These are phyloP conservation scores for Tieghemostelium lacteum DNA, from an alignment of 78 protist species.

Conservation along the genomic window DNA sequence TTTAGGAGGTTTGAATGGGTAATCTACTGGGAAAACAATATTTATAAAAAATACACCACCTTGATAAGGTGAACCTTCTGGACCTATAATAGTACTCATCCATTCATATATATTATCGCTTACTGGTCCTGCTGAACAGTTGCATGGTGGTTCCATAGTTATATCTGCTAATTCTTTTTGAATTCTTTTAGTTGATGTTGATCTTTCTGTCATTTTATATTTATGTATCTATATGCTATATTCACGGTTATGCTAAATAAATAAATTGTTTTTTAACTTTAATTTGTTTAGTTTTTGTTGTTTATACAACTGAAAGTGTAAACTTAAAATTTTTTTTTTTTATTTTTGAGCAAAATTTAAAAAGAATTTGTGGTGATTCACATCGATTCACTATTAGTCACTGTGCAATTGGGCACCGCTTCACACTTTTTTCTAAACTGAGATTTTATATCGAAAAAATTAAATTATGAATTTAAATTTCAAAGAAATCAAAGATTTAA, in stretches of 20 bases:
- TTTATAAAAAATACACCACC: slow-evolving; percentile 90
- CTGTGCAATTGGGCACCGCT: too few species aligned
- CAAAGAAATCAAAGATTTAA: not conserved
- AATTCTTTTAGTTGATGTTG: slow-evolving; percentile 53
- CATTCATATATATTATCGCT: slow-evolving; percentile 89
- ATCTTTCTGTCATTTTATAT: not conserved
- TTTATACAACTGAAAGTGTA: not conserved
- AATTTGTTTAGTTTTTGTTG: not conserved
- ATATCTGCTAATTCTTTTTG: slow-evolving; percentile 87
- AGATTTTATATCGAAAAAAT: too few species aligned
- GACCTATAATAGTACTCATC: slow-evolving; percentile 87
- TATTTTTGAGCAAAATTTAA: too few species aligned
- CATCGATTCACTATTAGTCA: too few species aligned
- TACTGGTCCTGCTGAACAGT: slow-evolving; percentile 87
- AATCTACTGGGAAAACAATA: slow-evolving; percentile 86
- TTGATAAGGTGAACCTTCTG: slow-evolving; percentile 83
- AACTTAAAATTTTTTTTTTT: too few species aligned
- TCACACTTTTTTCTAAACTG: too few species aligned
- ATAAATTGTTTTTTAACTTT: too few species aligned
- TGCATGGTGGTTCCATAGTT: slow-evolving; percentile 83
- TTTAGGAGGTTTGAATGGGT: slow-evolving; percentile 93
- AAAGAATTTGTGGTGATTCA: too few species aligned
- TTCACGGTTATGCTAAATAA: too few species aligned
- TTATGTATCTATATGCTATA: too few species aligned
- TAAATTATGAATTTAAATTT: not conserved